A percentile compares a stretch with the other conserved stretches of the same genome.
phyloP scores from a whole-genome alignment of 176 grass and related monocot genomes.

The Leersia perrieri region DNA sequence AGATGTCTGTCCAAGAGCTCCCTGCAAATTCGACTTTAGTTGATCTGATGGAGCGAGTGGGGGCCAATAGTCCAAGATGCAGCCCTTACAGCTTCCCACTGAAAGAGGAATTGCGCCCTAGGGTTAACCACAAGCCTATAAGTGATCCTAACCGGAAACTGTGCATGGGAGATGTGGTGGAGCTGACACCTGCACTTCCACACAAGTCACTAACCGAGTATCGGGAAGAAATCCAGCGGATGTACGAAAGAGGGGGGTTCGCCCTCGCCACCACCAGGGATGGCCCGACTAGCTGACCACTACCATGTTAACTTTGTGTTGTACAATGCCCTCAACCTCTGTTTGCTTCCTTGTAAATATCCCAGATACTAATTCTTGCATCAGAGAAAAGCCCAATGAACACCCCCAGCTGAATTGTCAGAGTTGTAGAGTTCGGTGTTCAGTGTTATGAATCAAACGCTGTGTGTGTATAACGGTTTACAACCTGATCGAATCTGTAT shows the following conservation, averaged over 20 bases:
- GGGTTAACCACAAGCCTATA: slow-evolving; percentile 64
- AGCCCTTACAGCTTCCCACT: slow-evolving; percentile 63
- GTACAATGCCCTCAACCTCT: slow-evolving; percentile 44
- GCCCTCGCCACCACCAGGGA: slow-evolving; percentile 49
- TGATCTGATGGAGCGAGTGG: slow-evolving; percentile 66
- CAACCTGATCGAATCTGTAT: neutral
- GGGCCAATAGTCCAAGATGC: slow-evolving; percentile 55
- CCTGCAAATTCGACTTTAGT: slow-evolving; percentile 58
- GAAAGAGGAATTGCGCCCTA: slow-evolving; percentile 79
- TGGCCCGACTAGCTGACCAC: slow-evolving; percentile 34
- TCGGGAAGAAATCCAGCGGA: slow-evolving; percentile 94
- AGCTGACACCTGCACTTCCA: slow-evolving; percentile 65
- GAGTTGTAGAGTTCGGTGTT: neutral
- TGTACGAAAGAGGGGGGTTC: slow-evolving; percentile 70
- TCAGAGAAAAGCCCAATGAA: slow-evolving; percentile 20
- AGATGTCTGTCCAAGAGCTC: slow-evolving; percentile 96
- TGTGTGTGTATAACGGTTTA: slow-evolving; percentile 22
- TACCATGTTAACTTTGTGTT: slow-evolving; percentile 34
- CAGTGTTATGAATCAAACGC: slow-evolving; percentile 1
- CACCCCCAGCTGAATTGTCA: slow-evolving; percentile 23
- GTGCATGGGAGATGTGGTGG: slow-evolving; percentile 84
- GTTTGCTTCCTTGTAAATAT: slow-evolving; percentile 57
- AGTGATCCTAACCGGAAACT: slow-evolving; percentile 51
- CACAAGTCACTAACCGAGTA: slow-evolving; percentile 75
- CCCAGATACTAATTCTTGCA: slow-evolving; percentile 41